These are phyloP conservation scores for Leptographium flavum DNA, from an alignment of 2,329 filamentous ascomycete species.

Conservation along the genomic window DNA sequence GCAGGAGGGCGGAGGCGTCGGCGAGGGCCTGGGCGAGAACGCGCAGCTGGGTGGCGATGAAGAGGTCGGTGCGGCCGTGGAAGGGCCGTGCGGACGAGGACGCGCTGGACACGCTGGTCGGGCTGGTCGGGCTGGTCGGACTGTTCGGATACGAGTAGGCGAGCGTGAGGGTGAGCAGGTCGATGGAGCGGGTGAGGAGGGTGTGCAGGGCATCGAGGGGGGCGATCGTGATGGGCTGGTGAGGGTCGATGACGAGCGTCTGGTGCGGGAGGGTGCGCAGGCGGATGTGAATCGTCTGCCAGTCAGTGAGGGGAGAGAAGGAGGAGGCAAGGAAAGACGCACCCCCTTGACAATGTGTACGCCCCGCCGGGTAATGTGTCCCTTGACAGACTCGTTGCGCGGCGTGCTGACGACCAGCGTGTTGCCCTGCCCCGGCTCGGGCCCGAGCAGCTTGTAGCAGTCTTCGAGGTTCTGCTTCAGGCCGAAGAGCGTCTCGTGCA, in stretches of 20 bases:
- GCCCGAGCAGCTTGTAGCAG: slow-evolving; percentile 75
- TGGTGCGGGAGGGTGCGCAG: slow-evolving; percentile 50
- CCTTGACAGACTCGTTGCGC: slow-evolving; percentile 81
- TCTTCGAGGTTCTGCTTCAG: slow-evolving; percentile 63
- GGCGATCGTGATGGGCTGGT: slow-evolving; percentile 43
- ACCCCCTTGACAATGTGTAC: slow-evolving; percentile 86
- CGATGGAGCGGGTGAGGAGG: slow-evolving; percentile 70
- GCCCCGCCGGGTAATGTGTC: slow-evolving; percentile 78
- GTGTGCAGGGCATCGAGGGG: slow-evolving; percentile 59
- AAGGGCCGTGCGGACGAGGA: neutral
- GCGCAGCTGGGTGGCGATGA: slow-evolving; percentile 40
- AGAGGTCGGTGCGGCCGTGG: slow-evolving; percentile 13
- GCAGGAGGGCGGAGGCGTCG: slow-evolving; percentile 36
- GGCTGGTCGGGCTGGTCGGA: too few species aligned
- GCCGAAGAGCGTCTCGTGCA: slow-evolving; percentile 31
- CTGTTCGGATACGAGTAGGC: slow-evolving; percentile 37
- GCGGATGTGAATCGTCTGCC: slow-evolving; percentile 60
- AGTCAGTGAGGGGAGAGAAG: neutral
- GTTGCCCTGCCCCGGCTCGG: slow-evolving; percentile 68
- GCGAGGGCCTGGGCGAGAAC: slow-evolving; percentile 39
- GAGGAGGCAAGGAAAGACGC: neutral
- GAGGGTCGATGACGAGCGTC: slow-evolving; percentile 32
- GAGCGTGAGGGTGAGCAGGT: slow-evolving; percentile 65
- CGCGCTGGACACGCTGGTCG: too few species aligned
- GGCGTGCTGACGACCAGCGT: slow-evolving; percentile 82